Conservation (phyloP, 1,284 basidiomycete species). For the Puccinia polysora region DNA sequence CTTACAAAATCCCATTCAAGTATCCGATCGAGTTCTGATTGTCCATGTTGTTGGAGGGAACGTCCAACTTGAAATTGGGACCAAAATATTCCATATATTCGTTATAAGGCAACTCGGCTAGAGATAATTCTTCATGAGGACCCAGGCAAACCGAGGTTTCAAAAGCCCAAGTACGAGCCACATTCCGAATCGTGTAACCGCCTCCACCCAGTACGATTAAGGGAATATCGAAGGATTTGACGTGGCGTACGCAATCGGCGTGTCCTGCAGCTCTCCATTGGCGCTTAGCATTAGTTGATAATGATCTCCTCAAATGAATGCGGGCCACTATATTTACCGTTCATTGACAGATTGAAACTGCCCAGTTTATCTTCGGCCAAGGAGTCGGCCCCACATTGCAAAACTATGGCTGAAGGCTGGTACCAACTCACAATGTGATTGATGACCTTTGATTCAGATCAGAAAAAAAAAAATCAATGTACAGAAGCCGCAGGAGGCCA, state of each 20-base stretch:
- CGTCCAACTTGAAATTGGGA: slow-evolving; percentile 87
- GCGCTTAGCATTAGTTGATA: background rate
- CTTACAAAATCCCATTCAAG: slow-evolving; percentile 70
- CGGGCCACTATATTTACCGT: slow-evolving; percentile 58
- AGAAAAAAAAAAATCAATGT: background rate
- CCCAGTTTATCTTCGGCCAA: slow-evolving; percentile 92
- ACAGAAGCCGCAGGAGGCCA: background rate
- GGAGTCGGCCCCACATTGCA: slow-evolving; percentile 95
- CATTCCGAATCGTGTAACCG: slow-evolving; percentile 87
- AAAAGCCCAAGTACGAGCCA: slow-evolving; percentile 89
- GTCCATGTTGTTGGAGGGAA: slow-evolving; percentile 85
- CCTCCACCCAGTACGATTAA: slow-evolving; percentile 90
- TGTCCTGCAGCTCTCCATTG: slow-evolving; percentile 63
- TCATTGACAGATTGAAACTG: slow-evolving; percentile 91
- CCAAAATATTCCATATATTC: slow-evolving; percentile 76
- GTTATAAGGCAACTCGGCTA: slow-evolving; percentile 54
- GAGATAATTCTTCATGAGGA: slow-evolving; percentile 65
- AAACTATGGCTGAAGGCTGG: slow-evolving; percentile 77
- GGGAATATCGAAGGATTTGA: slow-evolving; percentile 77
- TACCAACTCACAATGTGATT: slow-evolving; percentile 83
- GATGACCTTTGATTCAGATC: slow-evolving; percentile 62
- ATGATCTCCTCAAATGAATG: background rate
- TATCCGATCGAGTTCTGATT: slow-evolving; percentile 82
- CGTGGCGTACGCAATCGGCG: slow-evolving; percentile 79
- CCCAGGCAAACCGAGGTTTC: slow-evolving; percentile 92